phyloP scores from a whole-genome alignment of 257 asterid species.

The Nicotiana paniculata region DNA sequence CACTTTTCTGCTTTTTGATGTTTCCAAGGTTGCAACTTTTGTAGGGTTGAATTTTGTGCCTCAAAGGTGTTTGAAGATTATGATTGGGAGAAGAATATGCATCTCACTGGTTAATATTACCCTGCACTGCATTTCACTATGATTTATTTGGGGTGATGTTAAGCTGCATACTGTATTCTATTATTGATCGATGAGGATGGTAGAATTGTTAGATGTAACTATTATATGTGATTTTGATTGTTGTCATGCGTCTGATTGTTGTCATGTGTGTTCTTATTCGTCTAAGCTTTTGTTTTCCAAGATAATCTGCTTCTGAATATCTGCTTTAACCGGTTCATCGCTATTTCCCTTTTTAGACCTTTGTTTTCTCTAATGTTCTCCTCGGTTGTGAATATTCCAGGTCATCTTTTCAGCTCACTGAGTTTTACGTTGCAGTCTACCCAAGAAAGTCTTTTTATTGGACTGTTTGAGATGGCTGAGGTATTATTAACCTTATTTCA shows the following conservation, averaged over 20 bases:
- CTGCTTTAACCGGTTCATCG: neutral
- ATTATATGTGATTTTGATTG: neutral
- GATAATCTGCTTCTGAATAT: neutral
- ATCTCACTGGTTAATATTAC: neutral
- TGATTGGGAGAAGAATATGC: neutral
- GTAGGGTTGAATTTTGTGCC: neutral
- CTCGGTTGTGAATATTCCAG: slow-evolving; percentile 4
- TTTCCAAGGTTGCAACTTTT: neutral
- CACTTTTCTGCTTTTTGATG: neutral
- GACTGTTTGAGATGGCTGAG: slow-evolving; percentile 47
- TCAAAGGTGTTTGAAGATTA: neutral
- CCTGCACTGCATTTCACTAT: neutral
- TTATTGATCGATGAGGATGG: neutral
- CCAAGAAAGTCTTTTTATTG: neutral
- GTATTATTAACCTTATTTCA: slow-evolving; percentile 16
- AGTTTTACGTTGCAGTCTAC: neutral
- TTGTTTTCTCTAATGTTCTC: neutral
- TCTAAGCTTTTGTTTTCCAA: neutral
- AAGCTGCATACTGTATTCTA: neutral
- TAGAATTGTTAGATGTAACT: neutral
- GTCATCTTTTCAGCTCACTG: slow-evolving; percentile 17
- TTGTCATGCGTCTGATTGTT: too few relatives aligned
- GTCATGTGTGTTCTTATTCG: too few relatives aligned
- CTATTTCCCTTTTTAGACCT: neutral
- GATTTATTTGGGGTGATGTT: neutral